Evolutionary conservation across 1,139 yeast species (phyloP), one percentile per base, ranked within the genome.

Genomic region (Suhomyces guaymorum): DNA sequence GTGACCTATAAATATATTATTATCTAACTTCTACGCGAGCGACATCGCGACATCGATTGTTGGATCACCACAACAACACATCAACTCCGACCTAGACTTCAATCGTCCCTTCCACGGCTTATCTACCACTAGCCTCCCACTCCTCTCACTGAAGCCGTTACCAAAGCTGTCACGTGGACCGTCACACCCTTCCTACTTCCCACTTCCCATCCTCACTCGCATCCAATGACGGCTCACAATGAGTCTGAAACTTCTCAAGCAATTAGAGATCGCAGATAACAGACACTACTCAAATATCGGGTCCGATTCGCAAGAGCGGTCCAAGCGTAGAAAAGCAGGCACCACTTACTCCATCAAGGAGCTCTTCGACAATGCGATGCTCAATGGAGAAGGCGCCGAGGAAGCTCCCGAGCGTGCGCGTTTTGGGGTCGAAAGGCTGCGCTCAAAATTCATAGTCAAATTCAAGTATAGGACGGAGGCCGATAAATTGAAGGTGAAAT

Each of bases 221-320:
- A n/a, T 19, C 34, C 36, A 35, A 38, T 32, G 38, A 15, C 24
- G 35, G 26, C 30, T 27, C 23, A 26, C 28, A 19, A 46, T 44
- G 52, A 39, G 48, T 35, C 57, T 44, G 46, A 46, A 54, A 33
- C 52, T 58, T 35, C 46, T 59, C 35, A 51, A 57, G 38, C 62
- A 51, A 44, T 43, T 59, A 30, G 51, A 50, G 44, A 59, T 59
- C 26, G 48, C 61, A 15, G 52, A 59, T 40, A 58, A 59, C 41
- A 54, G 51, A 39, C 39, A 51, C 24, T 57, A 56, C 32, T 53
- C 61, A 15, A 45, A 57, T 11, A 42, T 43, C 5, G 52, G 25
- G 13, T 23, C 19, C 9, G 18, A 54, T 32, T 42, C 52, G 15
- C 43, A 51, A 31, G 48, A 51, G 25, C 48, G 63, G 26, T 42